Percentiles rank a stretch among this genome's conserved stretches.
Evolutionary conservation across 2,329 filamentous ascomycete species (phyloP).

Genomic region (Scleromitrula shiraiana): DNA sequence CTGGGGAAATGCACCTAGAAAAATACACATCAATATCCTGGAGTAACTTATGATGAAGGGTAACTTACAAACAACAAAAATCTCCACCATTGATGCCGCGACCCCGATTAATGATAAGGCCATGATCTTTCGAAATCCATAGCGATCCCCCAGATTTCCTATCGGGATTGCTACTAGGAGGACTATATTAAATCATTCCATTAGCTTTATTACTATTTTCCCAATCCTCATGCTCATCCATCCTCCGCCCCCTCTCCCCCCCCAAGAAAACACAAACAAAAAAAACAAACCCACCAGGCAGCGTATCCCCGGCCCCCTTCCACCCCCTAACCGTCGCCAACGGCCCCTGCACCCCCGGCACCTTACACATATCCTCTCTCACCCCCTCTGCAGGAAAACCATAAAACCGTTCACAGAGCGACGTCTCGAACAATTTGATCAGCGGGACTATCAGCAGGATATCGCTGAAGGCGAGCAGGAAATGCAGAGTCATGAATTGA

Average conservation of each 20-base stretch:
- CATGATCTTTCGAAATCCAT: conserved; percentile 24
- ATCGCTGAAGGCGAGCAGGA: conserved; percentile 26
- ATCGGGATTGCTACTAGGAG: conserved; percentile 27
- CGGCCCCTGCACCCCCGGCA: conserved; percentile 22
- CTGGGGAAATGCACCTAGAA: conserved; percentile 24
- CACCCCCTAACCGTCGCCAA: conserved; percentile 27
- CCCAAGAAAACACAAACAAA: neutral
- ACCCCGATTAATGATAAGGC: conserved; percentile 24
- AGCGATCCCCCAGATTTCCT: conserved; percentile 25
- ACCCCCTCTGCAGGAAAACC: conserved; percentile 18
- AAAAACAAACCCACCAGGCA: conserved; percentile 21
- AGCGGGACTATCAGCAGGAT: conserved; percentile 26
- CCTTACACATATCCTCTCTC: conserved; percentile 21
- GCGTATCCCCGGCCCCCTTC: conserved; percentile 26
- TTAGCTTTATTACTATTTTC: conserved; percentile 1
- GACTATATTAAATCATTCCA: conserved; percentile 13
- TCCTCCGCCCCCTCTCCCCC: neutral
- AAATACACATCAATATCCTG: neutral
- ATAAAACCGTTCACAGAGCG: conserved; percentile 23
- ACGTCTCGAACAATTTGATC: conserved; percentile 26
- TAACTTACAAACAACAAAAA: conserved; percentile 26
- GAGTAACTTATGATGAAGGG: neutral
- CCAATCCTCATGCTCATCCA: neutral
- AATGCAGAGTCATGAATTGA: conserved; percentile 29
- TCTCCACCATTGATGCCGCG: conserved; percentile 17